A percentile compares a stretch with the other conserved stretches of the same genome.
Conservation (phyloP, 768 basidiomycete genomes). For the Suillus occidentalis region DNA sequence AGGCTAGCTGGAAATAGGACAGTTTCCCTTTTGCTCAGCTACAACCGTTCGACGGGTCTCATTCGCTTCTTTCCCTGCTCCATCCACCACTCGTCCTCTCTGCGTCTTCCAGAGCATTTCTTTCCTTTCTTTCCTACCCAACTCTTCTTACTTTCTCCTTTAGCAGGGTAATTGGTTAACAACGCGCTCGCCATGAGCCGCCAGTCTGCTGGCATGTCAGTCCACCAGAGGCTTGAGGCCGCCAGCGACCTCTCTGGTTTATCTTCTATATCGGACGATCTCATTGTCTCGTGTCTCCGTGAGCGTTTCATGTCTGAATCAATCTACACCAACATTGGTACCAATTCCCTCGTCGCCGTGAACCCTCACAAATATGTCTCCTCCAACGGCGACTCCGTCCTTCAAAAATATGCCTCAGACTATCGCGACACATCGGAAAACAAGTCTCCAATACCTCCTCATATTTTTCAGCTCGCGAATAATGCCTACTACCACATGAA, state of each 20-base stretch:
- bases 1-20: conserved; percentile 15
- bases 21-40: conserved; percentile 22
- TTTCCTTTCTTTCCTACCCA: conserved; percentile 3
- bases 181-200: conserved; percentile 33
- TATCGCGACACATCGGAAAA: conserved; percentile 73
- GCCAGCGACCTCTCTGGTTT: conserved; percentile 69
- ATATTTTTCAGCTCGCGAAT: conserved; percentile 89
- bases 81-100: conserved; percentile 4
- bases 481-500: conserved; percentile 96
- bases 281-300: conserved; percentile 80
- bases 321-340: conserved; percentile 75
- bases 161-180: conserved; percentile 3
- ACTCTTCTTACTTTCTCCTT: conserved; percentile 1
- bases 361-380: conserved; percentile 93
- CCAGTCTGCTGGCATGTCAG: conserved; percentile 44
- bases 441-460: conserved; percentile 68
- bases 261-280: conserved; percentile 73
- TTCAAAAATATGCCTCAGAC: conserved; percentile 85
- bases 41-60: conserved; percentile 8
- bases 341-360: conserved; percentile 75
- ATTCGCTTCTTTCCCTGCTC: conserved; percentile 19
- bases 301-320: conserved; percentile 85
- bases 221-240: conserved; percentile 72
- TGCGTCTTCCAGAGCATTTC: conserved; percentile 7
- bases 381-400: conserved; percentile 77